A percentile compares a stretch with the other conserved stretches of the same genome.
Evolutionary conservation across 2,329 filamentous ascomycete species (phyloP).

Genomic region (Paecilomyces fulvus): DNA sequence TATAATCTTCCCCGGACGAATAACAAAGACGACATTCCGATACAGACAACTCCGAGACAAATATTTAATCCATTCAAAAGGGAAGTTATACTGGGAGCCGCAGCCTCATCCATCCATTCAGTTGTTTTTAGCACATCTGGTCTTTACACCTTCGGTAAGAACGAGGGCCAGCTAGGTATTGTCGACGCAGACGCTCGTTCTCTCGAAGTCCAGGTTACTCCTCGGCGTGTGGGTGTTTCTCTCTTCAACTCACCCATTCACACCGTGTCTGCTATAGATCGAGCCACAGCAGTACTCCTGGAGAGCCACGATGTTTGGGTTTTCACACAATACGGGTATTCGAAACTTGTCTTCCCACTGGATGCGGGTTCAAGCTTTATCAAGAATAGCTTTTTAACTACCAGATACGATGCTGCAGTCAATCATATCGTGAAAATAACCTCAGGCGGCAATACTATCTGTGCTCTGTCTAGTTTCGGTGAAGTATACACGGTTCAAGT

Average conservation of each 20-base stretch:
- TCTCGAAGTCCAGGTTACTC: conserved; percentile 70
- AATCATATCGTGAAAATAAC: conserved; percentile 69
- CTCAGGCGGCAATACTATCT: conserved; percentile 84
- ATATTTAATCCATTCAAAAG: conserved; percentile 88
- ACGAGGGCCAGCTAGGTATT: conserved; percentile 84
- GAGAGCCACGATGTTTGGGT: conserved; percentile 86
- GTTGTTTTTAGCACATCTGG: conserved; percentile 75
- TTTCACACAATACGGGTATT: conserved; percentile 92
- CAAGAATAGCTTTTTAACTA: conserved; percentile 55
- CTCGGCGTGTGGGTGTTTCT: conserved; percentile 80
- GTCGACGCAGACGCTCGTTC: conserved; percentile 93
- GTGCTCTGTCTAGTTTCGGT: conserved; percentile 72
- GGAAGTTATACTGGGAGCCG: conserved; percentile 70
- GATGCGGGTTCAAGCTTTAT: conserved; percentile 64
- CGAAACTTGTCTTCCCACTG: conserved; percentile 75
- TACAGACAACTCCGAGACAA: conserved; percentile 73
- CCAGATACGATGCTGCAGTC: conserved; percentile 54
- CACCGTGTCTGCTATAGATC: conserved; percentile 80
- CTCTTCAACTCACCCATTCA: conserved; percentile 64
- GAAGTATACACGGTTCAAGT: conserved; percentile 82
- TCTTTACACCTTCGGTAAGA: conserved; percentile 90
- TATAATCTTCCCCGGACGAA: conserved; percentile 60
- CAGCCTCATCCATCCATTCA: conserved; percentile 85
- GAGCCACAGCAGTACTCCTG: conserved; percentile 76
- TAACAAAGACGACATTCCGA: conserved; percentile 70